Conservation (phyloP, 1,284 basidiomycete genomes). For the Coniophora puteana region DNA sequence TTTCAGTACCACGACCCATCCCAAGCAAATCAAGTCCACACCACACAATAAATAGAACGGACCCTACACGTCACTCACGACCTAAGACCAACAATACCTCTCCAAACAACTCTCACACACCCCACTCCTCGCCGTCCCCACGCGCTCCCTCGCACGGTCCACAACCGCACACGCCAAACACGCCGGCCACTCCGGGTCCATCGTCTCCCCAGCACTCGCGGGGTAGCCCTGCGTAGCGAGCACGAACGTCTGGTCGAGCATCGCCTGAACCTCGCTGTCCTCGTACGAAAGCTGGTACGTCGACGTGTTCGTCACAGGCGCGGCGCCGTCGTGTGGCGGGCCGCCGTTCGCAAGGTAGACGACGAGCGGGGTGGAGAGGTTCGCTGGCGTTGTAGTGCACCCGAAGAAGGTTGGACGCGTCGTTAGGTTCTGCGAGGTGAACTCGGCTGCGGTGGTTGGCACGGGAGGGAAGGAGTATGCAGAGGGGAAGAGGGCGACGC, state of each 20-base stretch:
- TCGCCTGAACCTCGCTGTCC: constrained; percentile 25
- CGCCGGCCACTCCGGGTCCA: constrained; percentile 27
- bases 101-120: constrained; percentile 28
- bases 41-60: too few species aligned
- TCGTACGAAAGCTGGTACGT: constrained; percentile 27
- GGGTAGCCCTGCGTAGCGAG: constrained; percentile 5
- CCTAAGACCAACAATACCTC: constrained; percentile 34
- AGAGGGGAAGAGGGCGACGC: constrained; percentile 28
- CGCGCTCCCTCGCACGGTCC: constrained; percentile 26
- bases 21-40: too few species aligned
- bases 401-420: constrained; percentile 37
- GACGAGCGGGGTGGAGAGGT: constrained; percentile 20
- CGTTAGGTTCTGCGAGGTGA: constrained; percentile 29
- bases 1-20: too few species aligned
- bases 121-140: constrained; percentile 20
- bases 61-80: too few species aligned
- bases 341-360: constrained; percentile 36
- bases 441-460: constrained; percentile 23
- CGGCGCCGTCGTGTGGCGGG: constrained; percentile 31
- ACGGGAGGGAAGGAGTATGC: constrained; percentile 34
- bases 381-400: constrained; percentile 19
- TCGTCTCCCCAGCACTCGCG: neutral
- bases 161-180: constrained; percentile 37
- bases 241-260: constrained; percentile 31
- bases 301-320: constrained; percentile 34